Conservation (phyloP, 2,329 filamentous ascomycete genomes). For the Neopestalotiopsis clavispora region DNA sequence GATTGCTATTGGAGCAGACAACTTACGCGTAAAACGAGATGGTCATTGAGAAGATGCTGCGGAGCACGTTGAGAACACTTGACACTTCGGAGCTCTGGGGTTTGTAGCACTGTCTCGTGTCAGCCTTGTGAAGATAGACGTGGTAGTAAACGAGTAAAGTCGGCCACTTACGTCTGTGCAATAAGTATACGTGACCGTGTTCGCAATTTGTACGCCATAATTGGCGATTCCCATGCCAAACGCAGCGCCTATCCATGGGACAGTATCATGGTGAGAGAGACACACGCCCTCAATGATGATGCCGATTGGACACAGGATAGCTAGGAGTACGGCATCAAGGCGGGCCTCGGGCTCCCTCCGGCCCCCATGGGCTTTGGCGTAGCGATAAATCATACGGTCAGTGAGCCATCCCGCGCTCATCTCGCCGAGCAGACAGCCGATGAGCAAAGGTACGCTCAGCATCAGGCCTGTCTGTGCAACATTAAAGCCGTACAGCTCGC, state of each 20-base stretch:
- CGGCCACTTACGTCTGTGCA: slow-evolving; percentile 30
- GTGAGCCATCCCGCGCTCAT: slow-evolving; percentile 31
- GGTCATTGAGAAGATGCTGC: slow-evolving; percentile 37
- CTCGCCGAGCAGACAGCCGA: slow-evolving; percentile 33
- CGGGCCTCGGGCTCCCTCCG: slow-evolving; percentile 35
- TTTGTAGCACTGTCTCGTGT: slow-evolving; percentile 32
- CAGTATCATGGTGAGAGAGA: slow-evolving; percentile 32
- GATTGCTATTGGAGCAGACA: not conserved
- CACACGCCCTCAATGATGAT: slow-evolving; percentile 31
- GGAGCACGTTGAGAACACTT: slow-evolving; percentile 37
- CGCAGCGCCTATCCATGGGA: slow-evolving; percentile 38
- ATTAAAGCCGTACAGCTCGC: slow-evolving; percentile 29
- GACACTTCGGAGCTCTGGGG: slow-evolving; percentile 40
- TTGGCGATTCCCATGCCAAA: slow-evolving; percentile 41
- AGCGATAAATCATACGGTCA: slow-evolving; percentile 34
- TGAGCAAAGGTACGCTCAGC: slow-evolving; percentile 28
- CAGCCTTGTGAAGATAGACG: not conserved
- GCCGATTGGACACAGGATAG: slow-evolving; percentile 30
- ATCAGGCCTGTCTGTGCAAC: slow-evolving; percentile 30
- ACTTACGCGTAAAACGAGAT: slow-evolving; percentile 37
- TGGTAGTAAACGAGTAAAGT: not conserved
- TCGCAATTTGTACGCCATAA: slow-evolving; percentile 40
- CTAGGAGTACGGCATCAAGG: slow-evolving; percentile 36
- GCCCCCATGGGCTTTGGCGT: slow-evolving; percentile 31
- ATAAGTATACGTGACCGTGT: slow-evolving; percentile 40